These are phyloP conservation scores for Amanita rubescens DNA, from an alignment of 768 basidiomycete genomes.

Conservation along the genomic window DNA sequence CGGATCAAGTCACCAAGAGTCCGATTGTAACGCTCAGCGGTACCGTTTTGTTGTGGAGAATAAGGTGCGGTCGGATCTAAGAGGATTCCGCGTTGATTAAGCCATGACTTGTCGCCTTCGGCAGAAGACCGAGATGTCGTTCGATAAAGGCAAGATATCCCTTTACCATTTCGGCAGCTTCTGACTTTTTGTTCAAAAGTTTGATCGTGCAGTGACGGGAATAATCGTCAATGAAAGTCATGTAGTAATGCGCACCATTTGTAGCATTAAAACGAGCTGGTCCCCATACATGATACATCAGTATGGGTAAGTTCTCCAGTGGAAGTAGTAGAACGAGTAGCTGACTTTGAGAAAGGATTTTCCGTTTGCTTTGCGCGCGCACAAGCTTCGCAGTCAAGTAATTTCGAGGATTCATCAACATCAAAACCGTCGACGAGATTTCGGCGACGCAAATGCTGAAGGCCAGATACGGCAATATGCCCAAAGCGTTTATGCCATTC, in stretches of 20 bases:
- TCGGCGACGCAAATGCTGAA: background rate
- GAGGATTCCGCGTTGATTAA: background rate
- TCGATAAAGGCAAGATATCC: background rate
- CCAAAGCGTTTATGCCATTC: background rate
- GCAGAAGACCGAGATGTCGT: background rate
- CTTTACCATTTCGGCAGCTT: background rate
- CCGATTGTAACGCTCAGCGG: background rate
- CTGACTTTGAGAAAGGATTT: background rate
- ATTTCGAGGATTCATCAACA: background rate
- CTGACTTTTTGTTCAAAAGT: background rate
- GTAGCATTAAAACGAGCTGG: background rate
- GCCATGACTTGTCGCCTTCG: background rate
- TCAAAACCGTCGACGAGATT: background rate
- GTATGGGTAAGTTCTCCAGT: background rate
- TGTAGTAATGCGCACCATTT: background rate
- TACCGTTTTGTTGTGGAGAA: background rate
- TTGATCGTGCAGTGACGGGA: background rate
- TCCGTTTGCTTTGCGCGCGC: background rate
- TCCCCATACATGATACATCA: conserved; percentile 1
- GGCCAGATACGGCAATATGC: background rate
- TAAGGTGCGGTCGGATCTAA: background rate
- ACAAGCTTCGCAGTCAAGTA: background rate
- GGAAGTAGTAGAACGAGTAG: background rate
- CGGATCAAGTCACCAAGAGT: background rate
- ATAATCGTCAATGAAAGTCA: background rate